A percentile compares a stretch with the other conserved stretches of the same genome.
phyloP scores from a whole-genome alignment of 2,329 filamentous ascomycete species.

The Hypoxylon sp. region DNA sequence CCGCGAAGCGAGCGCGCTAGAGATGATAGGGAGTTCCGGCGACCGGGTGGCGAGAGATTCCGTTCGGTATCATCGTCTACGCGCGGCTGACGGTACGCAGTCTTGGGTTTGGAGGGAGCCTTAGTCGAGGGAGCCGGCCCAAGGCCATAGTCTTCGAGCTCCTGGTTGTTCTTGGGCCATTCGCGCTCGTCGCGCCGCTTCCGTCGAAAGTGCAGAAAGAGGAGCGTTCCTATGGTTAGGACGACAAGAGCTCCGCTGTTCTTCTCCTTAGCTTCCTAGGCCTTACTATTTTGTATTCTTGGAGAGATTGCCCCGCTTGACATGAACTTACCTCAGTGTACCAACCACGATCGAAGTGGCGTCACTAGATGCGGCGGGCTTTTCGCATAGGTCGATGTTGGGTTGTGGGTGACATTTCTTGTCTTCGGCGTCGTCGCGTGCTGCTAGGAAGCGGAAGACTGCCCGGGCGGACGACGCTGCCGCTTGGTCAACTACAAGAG shows the following conservation, averaged over 20 bases:
- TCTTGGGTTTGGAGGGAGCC: conserved; percentile 35
- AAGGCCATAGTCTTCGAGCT: conserved; percentile 54
- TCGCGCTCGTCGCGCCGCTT: conserved; percentile 49
- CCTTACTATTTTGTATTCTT: not conserved
- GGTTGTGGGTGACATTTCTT: conserved; percentile 49
- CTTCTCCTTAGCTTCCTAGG: conserved; percentile 1
- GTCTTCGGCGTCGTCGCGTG: conserved; percentile 33
- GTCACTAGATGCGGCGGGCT: conserved; percentile 44
- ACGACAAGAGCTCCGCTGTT: conserved; percentile 47
- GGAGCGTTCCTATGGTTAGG: conserved; percentile 40
- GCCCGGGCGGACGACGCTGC: conserved; percentile 17
- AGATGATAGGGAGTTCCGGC: conserved; percentile 37
- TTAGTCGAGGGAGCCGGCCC: conserved; percentile 27
- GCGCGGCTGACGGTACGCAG: conserved; percentile 37
- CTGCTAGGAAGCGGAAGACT: conserved; percentile 15
- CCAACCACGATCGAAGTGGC: conserved; percentile 48
- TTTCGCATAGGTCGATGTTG: conserved; percentile 53
- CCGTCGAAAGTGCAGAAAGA: conserved; percentile 50
- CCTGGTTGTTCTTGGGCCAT: conserved; percentile 53
- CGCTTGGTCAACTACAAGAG: conserved; percentile 30
- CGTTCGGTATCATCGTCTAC: conserved; percentile 14
- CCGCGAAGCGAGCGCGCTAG: conserved; percentile 40
- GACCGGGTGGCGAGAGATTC: conserved; percentile 26
- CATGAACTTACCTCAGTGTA: conserved; percentile 45
- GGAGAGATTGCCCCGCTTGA: not conserved